phyloP scores from a whole-genome alignment of 2,329 filamentous ascomycete species.

The Aspergillus chevalieri region DNA sequence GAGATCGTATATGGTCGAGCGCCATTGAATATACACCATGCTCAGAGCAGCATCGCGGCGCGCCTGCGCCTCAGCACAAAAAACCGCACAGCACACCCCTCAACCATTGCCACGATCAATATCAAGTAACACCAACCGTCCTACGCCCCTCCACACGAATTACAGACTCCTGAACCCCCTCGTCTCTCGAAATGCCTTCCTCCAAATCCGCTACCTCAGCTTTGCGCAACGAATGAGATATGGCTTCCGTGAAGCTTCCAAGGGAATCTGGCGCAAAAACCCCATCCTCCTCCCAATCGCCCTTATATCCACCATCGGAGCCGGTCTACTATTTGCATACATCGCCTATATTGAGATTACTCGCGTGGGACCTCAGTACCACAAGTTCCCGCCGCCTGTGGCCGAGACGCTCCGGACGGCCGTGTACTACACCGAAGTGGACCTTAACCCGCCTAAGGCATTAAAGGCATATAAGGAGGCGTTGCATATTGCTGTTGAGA shows the following conservation, averaged over 20 bases:
- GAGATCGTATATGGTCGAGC: too few species aligned
- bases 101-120: constrained; percentile 16
- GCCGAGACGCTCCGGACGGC: constrained; percentile 66
- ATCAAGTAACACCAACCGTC: constrained; percentile 9
- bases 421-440: constrained; percentile 76
- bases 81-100: constrained; percentile 12
- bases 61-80: constrained; percentile 19
- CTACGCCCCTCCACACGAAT: background rate
- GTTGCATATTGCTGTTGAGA: constrained; percentile 63
- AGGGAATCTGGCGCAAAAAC: constrained; percentile 38
- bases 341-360: constrained; percentile 40
- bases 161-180: background rate
- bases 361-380: constrained; percentile 35
- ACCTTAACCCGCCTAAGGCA: constrained; percentile 67
- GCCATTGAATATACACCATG: constrained; percentile 8
- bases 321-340: constrained; percentile 32
- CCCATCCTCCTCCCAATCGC: constrained; percentile 37
- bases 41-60: constrained; percentile 19
- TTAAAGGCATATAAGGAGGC: constrained; percentile 79
- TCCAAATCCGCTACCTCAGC: constrained; percentile 18
- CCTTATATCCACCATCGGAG: constrained; percentile 34
- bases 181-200: constrained; percentile 1
- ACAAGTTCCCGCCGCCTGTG: constrained; percentile 40
- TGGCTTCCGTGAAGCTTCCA: constrained; percentile 30
- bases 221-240: constrained; percentile 26